Conservation (phyloP, 306 rosid species). For the Gynostemma pentaphyllum region DNA sequence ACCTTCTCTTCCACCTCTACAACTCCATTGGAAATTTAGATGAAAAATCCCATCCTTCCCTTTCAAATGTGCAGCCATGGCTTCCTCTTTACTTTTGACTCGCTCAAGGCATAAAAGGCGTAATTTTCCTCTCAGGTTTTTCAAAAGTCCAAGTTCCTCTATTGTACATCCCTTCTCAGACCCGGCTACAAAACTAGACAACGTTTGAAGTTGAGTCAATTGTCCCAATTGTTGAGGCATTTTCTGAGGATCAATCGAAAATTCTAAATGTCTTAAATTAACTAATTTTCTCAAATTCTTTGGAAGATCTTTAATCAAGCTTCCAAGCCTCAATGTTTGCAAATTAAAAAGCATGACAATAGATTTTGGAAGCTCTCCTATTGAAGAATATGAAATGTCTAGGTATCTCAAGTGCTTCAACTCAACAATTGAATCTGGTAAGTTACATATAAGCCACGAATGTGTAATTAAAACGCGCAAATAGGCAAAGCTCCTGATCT, state of each 20-base stretch:
- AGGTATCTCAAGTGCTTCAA: constrained; percentile 13
- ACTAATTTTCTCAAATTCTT: constrained; percentile 1
- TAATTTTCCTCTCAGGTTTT: constrained; percentile 1
- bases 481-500: background rate
- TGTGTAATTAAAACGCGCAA: constrained; percentile 5
- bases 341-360: background rate
- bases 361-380: constrained; percentile 1
- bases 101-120: background rate
- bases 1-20: background rate
- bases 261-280: constrained; percentile 2
- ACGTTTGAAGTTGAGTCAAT: background rate
- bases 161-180: constrained; percentile 2
- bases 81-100: constrained; percentile 4
- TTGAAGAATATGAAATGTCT: background rate
- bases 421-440: constrained; percentile 2
- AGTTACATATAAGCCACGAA: background rate
- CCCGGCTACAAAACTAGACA: background rate
- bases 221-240: constrained; percentile 4
- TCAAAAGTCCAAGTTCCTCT: background rate
- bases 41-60: background rate
- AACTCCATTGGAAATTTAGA: background rate
- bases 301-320: background rate
- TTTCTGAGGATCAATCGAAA: background rate
- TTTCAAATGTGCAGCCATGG: background rate
- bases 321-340: constrained; percentile 3